Conservation (phyloP, 306 rosid species). For the Rosa persica region DNA sequence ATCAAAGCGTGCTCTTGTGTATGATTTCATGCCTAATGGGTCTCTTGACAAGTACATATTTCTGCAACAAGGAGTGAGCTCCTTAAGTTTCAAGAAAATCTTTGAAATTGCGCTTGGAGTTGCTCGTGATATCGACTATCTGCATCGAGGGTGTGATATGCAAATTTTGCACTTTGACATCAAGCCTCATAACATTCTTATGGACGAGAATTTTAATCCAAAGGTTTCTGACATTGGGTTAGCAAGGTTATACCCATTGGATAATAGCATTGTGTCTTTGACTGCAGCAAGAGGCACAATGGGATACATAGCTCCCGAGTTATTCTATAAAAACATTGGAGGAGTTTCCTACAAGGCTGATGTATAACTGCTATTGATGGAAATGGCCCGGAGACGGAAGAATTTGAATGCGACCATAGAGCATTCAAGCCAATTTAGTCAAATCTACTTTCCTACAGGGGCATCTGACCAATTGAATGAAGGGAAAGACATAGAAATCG, state of each 20-base stretch:
- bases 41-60: background rate
- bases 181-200: background rate
- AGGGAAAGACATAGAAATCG: background rate
- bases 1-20: constrained; percentile 1
- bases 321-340: background rate
- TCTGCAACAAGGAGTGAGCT: background rate
- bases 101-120: background rate
- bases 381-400: background rate
- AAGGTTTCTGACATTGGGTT: background rate
- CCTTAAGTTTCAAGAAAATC: background rate
- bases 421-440: background rate
- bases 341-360: background rate
- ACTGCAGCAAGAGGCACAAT: background rate
- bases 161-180: background rate
- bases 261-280: background rate
- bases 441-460: background rate
- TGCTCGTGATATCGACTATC: background rate
- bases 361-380: background rate
- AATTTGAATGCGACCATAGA: background rate
- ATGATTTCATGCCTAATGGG: constrained; percentile 1
- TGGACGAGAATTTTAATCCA: background rate
- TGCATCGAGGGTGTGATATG: constrained; percentile 5
- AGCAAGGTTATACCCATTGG: background rate
- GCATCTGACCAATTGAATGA: background rate
- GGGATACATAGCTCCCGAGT: background rate